phyloP scores from a whole-genome alignment of 257 asterid species.

The Osmanthus fragrans region DNA sequence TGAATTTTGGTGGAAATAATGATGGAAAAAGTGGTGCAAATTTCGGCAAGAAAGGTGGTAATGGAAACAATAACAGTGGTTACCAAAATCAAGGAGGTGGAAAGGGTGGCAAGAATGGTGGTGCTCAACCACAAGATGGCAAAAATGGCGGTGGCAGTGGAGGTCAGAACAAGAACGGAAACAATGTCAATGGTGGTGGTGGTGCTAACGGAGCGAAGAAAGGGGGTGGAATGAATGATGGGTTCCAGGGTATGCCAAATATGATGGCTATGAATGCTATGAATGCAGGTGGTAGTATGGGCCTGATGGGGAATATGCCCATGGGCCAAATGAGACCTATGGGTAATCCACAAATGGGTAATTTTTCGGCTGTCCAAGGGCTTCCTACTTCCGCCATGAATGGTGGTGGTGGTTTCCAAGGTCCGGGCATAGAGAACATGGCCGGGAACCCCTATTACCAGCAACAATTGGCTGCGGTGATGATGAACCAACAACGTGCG shows the following conservation, averaged over 20 bases:
- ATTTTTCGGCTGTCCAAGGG: conserved; percentile 66
- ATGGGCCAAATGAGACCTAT: conserved; percentile 33
- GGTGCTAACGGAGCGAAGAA: conserved; percentile 54
- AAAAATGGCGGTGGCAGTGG: conserved; percentile 27
- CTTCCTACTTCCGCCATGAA: conserved; percentile 51
- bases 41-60: conserved; percentile 50
- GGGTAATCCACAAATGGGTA: conserved; percentile 54
- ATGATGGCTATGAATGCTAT: conserved; percentile 76
- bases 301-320: conserved; percentile 43
- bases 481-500: conserved; percentile 94
- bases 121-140: conserved; percentile 47
- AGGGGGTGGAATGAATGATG: conserved; percentile 76
- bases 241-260: conserved; percentile 81
- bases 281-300: conserved; percentile 53
- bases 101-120: conserved; percentile 58
- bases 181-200: conserved; percentile 35
- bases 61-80: conserved; percentile 45
- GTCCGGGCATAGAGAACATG: conserved; percentile 51
- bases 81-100: conserved; percentile 63
- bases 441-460: conserved; percentile 66
- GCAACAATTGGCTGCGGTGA: conserved; percentile 74
- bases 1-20: conserved; percentile 45
- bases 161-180: conserved; percentile 38
- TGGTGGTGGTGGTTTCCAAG: conserved; percentile 50
- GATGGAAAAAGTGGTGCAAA: conserved; percentile 29